These are phyloP conservation scores for Mallotus repandus DNA, from an alignment of 441 rosid species.

Conservation along the genomic window DNA sequence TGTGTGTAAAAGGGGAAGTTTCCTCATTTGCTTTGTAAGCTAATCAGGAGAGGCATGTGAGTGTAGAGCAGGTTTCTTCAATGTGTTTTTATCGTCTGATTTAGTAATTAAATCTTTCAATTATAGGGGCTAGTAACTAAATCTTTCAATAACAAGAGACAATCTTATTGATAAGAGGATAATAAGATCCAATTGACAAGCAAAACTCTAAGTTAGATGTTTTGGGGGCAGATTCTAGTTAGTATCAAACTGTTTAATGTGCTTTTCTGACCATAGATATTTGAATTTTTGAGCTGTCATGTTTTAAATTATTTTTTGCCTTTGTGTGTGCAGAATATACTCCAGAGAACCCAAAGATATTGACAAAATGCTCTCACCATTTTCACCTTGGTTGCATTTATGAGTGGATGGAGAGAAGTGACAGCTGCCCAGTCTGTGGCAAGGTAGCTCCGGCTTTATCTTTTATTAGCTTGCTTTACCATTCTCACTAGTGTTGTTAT, in stretches of 20 bases:
- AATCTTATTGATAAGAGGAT: neutral
- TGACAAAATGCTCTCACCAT: constrained; percentile 85
- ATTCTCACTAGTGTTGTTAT: neutral
- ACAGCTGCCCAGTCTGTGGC: constrained; percentile 85
- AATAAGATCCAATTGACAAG: neutral
- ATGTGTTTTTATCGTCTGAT: neutral
- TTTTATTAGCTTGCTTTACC: neutral
- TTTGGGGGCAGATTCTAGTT: constrained; percentile 4
- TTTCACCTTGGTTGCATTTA: constrained; percentile 96
- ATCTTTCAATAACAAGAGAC: neutral
- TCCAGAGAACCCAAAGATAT: constrained; percentile 78
- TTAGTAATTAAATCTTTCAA: neutral
- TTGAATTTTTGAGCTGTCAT: neutral
- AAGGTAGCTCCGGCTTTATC: constrained; percentile 45
- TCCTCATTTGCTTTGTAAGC: neutral
- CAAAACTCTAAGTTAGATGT: neutral
- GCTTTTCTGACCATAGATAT: neutral
- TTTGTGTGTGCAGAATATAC: constrained; percentile 67
- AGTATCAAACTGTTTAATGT: constrained; percentile 3
- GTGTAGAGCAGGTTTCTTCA: neutral
- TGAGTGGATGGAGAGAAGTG: constrained; percentile 99
- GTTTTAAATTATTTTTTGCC: neutral
- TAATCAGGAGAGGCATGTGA: neutral
- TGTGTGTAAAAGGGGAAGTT: neutral
- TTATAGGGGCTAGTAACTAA: neutral